Base-by-base conservation (phyloP, 2,329 filamentous ascomycete genomes). In the Epichloe festucae region DNA sequence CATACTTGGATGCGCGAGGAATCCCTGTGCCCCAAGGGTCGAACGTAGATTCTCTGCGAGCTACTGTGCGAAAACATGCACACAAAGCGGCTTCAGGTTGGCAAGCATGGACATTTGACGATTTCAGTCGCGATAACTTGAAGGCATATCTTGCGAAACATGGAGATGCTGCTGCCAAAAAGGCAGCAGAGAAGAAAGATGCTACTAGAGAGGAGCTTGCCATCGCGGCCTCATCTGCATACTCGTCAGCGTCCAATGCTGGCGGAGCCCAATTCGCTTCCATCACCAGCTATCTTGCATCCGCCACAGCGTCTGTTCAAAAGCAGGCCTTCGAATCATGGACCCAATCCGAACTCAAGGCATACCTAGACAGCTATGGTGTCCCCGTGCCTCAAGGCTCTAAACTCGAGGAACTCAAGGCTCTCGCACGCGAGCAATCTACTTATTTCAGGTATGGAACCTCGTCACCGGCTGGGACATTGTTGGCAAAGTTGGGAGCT, bases 381-480 rank as follows among this genome's bases (percentile, higher is more conserved):
- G 71, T 91, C 41, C 67, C 73, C 4, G 73, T 78, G 41, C 84
- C 82, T 43, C 84, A 88, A 64, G 82, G 82, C 5, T 82, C 81
- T 17, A 84, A 72, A 52, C 59, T 81, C 52, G 84, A 90, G 54
- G 77, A 89, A 62, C 73, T 91, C 19, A 79, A 80, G 54, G 84
- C 85, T 8, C 73, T 80, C 53, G 87, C 84, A 15, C 81, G 85
- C 58, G 83, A 82, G 65, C 84, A 89, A 60, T 76, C 79, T 21
- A 86, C 83, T 21, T 89, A 84, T 66, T 91, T 89, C 73, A 79
- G 77, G 61, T 87, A 90, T 60, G 87, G 87, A 49, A 87, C 84
- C 5, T 78, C 75, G 8, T 77, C 77, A 31, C 84, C 87, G 14
- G 69, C 76, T 48, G 79, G 74, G 49, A 86, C 84, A 6, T 67